These are phyloP conservation scores for Friedmanniomyces simplex DNA, from an alignment of 495 filamentous ascomycete species.

Conservation along the genomic window DNA sequence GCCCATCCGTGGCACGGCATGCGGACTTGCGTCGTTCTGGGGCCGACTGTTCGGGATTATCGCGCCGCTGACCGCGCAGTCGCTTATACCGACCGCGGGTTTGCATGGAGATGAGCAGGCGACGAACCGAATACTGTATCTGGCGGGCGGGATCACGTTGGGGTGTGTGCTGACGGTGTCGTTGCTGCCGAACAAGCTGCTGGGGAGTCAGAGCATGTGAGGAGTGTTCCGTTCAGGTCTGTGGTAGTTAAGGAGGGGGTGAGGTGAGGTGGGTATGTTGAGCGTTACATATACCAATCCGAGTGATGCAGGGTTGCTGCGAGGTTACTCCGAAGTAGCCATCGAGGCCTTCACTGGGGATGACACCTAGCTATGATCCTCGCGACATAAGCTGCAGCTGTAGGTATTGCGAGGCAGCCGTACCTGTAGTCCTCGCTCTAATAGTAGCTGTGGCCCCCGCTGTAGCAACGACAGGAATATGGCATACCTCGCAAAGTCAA, in stretches of 20 bases:
- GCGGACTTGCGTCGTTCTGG: slow-evolving; percentile 43
- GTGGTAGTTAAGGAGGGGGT: not conserved
- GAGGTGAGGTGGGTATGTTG: not conserved
- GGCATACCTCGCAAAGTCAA: too few species aligned
- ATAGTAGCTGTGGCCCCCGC: too few species aligned
- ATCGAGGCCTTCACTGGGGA: too few species aligned
- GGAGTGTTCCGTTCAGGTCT: not conserved
- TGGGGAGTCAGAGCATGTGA: slow-evolving; percentile 26
- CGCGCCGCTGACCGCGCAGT: slow-evolving; percentile 34
- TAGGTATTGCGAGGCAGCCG: too few species aligned
- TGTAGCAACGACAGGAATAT: too few species aligned
- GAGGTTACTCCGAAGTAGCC: too few species aligned
- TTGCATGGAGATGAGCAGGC: not conserved
- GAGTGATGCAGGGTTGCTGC: too few species aligned
- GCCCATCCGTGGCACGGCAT: slow-evolving; percentile 43
- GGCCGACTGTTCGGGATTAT: slow-evolving; percentile 38
- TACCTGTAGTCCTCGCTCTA: too few species aligned
- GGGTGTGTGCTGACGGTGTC: slow-evolving; percentile 34
- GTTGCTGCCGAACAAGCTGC: slow-evolving; percentile 30
- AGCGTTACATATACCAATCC: too few species aligned
- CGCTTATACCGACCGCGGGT: slow-evolving; percentile 24
- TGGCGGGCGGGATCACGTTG: slow-evolving; percentile 37
- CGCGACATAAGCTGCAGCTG: too few species aligned
- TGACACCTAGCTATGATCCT: too few species aligned
- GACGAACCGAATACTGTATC: slow-evolving; percentile 33